phyloP scores from a whole-genome alignment of 1,284 basidiomycete species.

The Boletellus dicymbophilus region DNA sequence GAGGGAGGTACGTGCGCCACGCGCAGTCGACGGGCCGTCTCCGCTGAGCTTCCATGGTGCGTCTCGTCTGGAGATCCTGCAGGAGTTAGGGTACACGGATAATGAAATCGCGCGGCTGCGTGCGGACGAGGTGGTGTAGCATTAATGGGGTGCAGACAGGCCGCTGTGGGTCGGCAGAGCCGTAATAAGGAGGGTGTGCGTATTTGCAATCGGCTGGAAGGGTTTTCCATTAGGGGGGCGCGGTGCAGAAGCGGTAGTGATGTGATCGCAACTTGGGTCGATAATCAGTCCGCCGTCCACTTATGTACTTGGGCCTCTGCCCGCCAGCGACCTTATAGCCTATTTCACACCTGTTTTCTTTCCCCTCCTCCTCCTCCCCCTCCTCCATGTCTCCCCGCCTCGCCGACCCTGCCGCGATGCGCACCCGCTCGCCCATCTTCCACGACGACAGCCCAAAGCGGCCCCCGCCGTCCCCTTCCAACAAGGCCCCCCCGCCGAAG shows the following conservation, averaged over 20 bases:
- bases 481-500: conserved; percentile 33
- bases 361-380: conserved; percentile 2
- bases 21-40: conserved; percentile 6
- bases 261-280: conserved; percentile 28
- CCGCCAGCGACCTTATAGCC: conserved; percentile 29
- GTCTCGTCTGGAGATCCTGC: conserved; percentile 55
- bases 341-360: conserved; percentile 25
- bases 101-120: conserved; percentile 58
- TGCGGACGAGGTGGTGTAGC: conserved; percentile 53
- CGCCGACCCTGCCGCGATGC: conserved; percentile 30
- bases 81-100: conserved; percentile 67
- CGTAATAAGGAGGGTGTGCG: conserved; percentile 20
- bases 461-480: conserved; percentile 34
- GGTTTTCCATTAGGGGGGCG: conserved; percentile 26
- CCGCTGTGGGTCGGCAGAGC: conserved; percentile 31
- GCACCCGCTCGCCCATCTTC: conserved; percentile 33
- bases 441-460: conserved; percentile 30
- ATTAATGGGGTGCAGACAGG: conserved; percentile 22
- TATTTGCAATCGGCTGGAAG: conserved; percentile 29
- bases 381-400: conserved; percentile 32
- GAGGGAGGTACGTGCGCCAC: conserved; percentile 55
- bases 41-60: conserved; percentile 2
- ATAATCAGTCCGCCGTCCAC: conserved; percentile 34
- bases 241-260: too few species aligned
- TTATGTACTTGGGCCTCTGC: conserved; percentile 30